These are phyloP conservation scores for Mortierella sp. DNA, from an alignment of 371 early-diverging fungal genomes.

Conservation along the genomic window DNA sequence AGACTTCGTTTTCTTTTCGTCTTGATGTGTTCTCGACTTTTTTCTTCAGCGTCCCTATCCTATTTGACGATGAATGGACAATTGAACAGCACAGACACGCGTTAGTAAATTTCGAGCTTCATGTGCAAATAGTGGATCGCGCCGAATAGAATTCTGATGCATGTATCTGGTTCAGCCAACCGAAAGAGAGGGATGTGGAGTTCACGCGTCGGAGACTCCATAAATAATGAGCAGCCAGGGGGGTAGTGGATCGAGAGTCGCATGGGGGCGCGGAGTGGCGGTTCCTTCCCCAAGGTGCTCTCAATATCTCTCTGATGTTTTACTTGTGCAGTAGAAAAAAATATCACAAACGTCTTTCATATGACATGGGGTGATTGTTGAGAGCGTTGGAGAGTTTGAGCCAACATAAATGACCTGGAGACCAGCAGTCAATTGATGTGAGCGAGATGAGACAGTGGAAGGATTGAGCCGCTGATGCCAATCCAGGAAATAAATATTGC, in stretches of 20 bases:
- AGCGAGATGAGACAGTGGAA: too few species aligned
- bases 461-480: too few species aligned
- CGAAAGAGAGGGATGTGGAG: background rate
- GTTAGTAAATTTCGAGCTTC: too few species aligned
- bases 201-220: constrained; percentile 1
- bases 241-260: background rate
- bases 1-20: background rate
- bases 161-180: background rate
- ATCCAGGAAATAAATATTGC: too few species aligned
- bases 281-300: constrained; percentile 2
- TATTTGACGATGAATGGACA: background rate
- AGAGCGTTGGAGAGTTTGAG: background rate
- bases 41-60: constrained; percentile 1
- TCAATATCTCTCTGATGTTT: constrained; percentile 1
- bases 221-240: background rate
- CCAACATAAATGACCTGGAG: background rate
- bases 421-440: background rate
- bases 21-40: constrained; percentile 13
- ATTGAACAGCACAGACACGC: background rate
- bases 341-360: background rate
- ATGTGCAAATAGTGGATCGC: too few species aligned
- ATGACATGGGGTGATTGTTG: background rate
- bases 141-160: too few species aligned
- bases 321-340: too few species aligned
- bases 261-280: background rate